phyloP scores from a whole-genome alignment of 192 early-diverging fungal genomes.

The Dissophora globulifera region DNA sequence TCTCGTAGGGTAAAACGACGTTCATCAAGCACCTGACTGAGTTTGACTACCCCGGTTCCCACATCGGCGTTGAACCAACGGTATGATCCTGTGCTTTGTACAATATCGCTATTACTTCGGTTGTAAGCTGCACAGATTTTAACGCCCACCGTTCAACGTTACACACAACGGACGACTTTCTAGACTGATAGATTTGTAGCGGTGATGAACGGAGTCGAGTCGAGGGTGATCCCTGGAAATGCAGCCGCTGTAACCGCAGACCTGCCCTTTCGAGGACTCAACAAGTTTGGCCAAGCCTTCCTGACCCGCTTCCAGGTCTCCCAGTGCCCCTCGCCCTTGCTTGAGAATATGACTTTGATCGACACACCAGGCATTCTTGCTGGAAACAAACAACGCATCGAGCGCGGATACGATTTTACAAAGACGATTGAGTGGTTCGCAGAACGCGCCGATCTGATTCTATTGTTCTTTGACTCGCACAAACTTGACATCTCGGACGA shows the following conservation, averaged over 20 bases:
- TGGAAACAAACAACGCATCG: constrained; percentile 84
- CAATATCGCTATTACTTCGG: neutral
- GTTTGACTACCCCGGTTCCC: constrained; percentile 82
- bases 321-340: constrained; percentile 75
- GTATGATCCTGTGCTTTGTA: constrained; percentile 25
- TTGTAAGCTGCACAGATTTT: too few species aligned
- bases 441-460: constrained; percentile 83
- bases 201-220: constrained; percentile 79
- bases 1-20: constrained; percentile 81
- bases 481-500: constrained; percentile 93
- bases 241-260: constrained; percentile 86
- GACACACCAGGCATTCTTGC: constrained; percentile 93
- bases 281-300: constrained; percentile 83
- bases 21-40: constrained; percentile 84
- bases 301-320: constrained; percentile 89
- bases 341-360: constrained; percentile 86
- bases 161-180: too few species aligned
- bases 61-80: constrained; percentile 89
- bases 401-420: constrained; percentile 86
- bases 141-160: too few species aligned
- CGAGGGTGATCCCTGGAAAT: constrained; percentile 86
- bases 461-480: constrained; percentile 88
- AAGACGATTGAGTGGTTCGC: constrained; percentile 89
- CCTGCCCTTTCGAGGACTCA: constrained; percentile 84
- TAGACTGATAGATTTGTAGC: constrained; percentile 89